Conservation (phyloP, 768 basidiomycete genomes). For the Amanita brunnescens region DNA sequence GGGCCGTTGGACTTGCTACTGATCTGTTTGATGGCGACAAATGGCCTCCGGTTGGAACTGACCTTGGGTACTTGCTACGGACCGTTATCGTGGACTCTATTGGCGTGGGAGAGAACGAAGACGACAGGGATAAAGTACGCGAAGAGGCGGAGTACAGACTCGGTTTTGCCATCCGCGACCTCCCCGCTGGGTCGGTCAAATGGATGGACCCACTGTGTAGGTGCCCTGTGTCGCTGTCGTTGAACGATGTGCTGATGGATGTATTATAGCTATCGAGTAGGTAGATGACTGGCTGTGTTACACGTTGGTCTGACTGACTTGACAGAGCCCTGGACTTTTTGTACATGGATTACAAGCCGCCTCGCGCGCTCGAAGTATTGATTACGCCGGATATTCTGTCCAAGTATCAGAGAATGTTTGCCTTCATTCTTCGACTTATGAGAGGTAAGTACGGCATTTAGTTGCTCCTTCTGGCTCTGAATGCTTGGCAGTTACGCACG, state of each 20-base stretch:
- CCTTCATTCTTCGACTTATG: slow-evolving; percentile 68
- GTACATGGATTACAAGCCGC: slow-evolving; percentile 86
- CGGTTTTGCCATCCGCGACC: slow-evolving; percentile 77
- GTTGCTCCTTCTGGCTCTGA: slow-evolving; percentile 1
- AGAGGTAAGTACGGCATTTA: slow-evolving; percentile 43
- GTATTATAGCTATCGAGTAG: slow-evolving; percentile 37
- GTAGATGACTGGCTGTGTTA: not conserved
- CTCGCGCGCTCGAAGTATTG: slow-evolving; percentile 62
- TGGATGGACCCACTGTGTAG: slow-evolving; percentile 80
- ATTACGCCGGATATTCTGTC: slow-evolving; percentile 65
- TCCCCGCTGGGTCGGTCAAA: slow-evolving; percentile 52
- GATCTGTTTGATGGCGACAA: slow-evolving; percentile 62
- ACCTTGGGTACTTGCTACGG: slow-evolving; percentile 74
- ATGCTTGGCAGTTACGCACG: slow-evolving; percentile 49
- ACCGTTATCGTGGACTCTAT: slow-evolving; percentile 82
- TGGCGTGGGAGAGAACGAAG: slow-evolving; percentile 25
- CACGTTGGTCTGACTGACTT: slow-evolving; percentile 8
- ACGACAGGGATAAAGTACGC: slow-evolving; percentile 22
- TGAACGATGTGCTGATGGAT: slow-evolving; percentile 19
- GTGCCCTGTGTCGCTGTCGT: slow-evolving; percentile 21
- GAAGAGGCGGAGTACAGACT: slow-evolving; percentile 69
- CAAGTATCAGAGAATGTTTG: slow-evolving; percentile 81
- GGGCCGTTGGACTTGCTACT: slow-evolving; percentile 69
- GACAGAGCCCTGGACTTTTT: slow-evolving; percentile 80
- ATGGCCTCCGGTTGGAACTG: slow-evolving; percentile 86